Percentiles rank a stretch among this genome's conserved stretches.
Evolutionary conservation across 2,329 filamentous ascomycete species (phyloP).

Genomic region (Pseudogymnoascus sp.): DNA sequence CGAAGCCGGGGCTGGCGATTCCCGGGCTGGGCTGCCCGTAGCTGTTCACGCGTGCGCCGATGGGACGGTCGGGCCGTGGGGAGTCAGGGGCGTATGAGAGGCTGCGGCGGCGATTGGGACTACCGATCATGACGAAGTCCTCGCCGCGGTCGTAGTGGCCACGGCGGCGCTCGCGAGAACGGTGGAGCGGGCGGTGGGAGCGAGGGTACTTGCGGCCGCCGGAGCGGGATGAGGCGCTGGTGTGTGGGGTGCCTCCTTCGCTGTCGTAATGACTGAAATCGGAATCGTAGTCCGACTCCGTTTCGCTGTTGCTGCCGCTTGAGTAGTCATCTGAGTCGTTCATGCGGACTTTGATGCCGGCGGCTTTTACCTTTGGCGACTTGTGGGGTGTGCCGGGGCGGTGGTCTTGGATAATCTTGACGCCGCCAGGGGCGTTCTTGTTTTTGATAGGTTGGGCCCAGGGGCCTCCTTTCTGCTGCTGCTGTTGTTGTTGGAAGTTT

Average conservation of each 20-base stretch:
- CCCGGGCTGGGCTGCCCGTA: background rate
- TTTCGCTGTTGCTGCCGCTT: constrained; percentile 11
- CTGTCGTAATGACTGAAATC: constrained; percentile 12
- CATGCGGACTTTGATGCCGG: background rate
- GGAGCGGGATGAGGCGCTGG: constrained; percentile 14
- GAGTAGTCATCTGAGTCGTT: background rate
- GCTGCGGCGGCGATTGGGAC: background rate
- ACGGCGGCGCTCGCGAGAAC: constrained; percentile 16
- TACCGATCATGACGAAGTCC: constrained; percentile 10
- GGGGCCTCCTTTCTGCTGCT: constrained; percentile 1
- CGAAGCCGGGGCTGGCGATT: background rate
- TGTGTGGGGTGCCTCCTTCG: constrained; percentile 6
- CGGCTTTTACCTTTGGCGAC: background rate
- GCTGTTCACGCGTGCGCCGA: background rate
- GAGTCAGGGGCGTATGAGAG: constrained; percentile 17
- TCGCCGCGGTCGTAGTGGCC: constrained; percentile 15
- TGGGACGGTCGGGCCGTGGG: constrained; percentile 11
- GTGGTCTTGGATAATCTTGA: background rate
- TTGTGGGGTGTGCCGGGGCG: background rate
- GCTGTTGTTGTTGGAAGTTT: constrained; percentile 10
- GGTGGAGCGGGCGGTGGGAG: constrained; percentile 18
- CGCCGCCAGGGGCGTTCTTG: background rate
- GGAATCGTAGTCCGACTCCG: constrained; percentile 3
- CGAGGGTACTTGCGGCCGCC: constrained; percentile 12
- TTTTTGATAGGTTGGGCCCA: background rate